Conservation (phyloP, 108 stramenopile species). For the Cylindrotheca fusiformis region DNA sequence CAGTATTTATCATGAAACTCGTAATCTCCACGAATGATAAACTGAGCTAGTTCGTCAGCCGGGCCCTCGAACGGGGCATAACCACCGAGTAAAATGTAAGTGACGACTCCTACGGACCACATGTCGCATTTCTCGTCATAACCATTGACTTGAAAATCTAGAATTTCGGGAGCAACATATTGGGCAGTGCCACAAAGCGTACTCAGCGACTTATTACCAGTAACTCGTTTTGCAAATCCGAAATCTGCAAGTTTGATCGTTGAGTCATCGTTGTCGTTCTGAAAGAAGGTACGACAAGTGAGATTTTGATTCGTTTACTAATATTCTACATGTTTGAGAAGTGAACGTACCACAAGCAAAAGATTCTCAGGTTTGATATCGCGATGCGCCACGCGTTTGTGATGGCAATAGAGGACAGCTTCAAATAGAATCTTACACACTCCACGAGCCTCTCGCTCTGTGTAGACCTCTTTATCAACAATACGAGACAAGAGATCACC, state of each 20-base stretch:
- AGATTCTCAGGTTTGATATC: conserved; percentile 91
- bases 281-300: conserved; percentile 33
- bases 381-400: conserved; percentile 64
- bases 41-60: conserved; percentile 48
- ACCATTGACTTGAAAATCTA: conserved; percentile 40
- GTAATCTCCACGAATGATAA: conserved; percentile 55
- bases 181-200: conserved; percentile 70
- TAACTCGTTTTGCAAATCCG: conserved; percentile 90
- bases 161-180: conserved; percentile 64
- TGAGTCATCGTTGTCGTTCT: conserved; percentile 71
- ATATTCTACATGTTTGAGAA: conserved; percentile 6
- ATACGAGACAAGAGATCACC: conserved; percentile 93
- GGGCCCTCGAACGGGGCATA: conserved; percentile 87
- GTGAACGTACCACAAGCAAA: conserved; percentile 61
- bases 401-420: conserved; percentile 78
- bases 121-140: conserved; percentile 78
- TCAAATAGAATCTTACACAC: conserved; percentile 77
- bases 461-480: conserved; percentile 86
- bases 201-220: conserved; percentile 49
- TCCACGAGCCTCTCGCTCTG: conserved; percentile 89
- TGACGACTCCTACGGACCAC: conserved; percentile 94
- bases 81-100: conserved; percentile 88
- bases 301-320: conserved; percentile 51
- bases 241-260: conserved; percentile 96
- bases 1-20: conserved; percentile 70